Base-by-base conservation (phyloP, 768 basidiomycete genomes). In the Macrolepiota dolichaula region DNA sequence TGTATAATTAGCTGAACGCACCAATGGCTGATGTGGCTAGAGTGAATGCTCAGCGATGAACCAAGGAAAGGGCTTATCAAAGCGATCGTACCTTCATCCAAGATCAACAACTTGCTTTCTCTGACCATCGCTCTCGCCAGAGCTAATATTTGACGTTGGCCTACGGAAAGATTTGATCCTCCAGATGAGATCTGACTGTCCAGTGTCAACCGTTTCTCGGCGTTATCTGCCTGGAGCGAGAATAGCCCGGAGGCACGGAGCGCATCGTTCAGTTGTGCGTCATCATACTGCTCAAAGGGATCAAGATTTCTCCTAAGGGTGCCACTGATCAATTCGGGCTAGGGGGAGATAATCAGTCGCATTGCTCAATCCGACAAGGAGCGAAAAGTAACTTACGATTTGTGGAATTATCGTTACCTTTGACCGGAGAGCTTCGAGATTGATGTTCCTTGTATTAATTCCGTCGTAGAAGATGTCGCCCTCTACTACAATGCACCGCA, bases 61-160 rank as follows among this genome's bases (percentile, higher is more conserved):
- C 27, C 3, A 25, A 2, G 19, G 17, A 49, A 4, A 11, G 12
- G 22, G 22, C 17, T 10, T 13, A 27, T 27, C 10, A 29, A 17
- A 38, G 6, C 11, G 15, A 42, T 17, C 64, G 72, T 73, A 68
- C 85, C 85, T 72, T 86, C 85, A 67, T 85, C 85, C 35, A 86
- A 70, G 25, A 86, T 81, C 49, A 87, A 76, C 37, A 86, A 73
- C 36, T 81, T 77, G 69, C 81, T 85, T 32, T 77, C 75, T n/a
- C 82, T 73, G 7, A 87, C 73, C 54, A 86, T 76, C 4, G 85
- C 85, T 29, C 85, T 76, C 5, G 85, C 62, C 55, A 87, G 76
- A 11, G 86, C 85, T 51, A 87, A 78, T 51, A 87, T 78, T 65
- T 92, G 89, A 11, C 89, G 71, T 67, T 91, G 88, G 24, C 90